Evolutionary conservation across 257 asterid species (phyloP).

Genomic region (Plantago major): DNA sequence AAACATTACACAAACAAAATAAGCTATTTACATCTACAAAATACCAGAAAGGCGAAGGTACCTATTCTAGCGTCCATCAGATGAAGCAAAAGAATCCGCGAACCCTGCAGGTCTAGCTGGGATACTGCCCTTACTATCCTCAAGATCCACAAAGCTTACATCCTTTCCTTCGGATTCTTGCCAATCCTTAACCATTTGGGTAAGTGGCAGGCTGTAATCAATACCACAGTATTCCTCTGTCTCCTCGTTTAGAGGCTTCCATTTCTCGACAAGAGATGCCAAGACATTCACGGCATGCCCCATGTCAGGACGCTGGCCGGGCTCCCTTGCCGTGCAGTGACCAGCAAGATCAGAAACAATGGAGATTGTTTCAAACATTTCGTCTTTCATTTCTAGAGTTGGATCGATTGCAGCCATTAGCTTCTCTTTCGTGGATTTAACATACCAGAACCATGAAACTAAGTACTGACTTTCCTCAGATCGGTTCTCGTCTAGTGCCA

Average conservation of each 20-base stretch:
- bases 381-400: constrained; percentile 44
- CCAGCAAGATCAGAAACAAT: constrained; percentile 85
- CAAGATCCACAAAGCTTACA: constrained; percentile 51
- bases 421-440: constrained; percentile 58
- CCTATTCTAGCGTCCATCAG: constrained; percentile 59
- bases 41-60: neutral
- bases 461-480: constrained; percentile 89
- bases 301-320: constrained; percentile 87
- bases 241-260: constrained; percentile 70
- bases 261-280: constrained; percentile 72
- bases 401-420: constrained; percentile 64
- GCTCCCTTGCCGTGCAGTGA: constrained; percentile 83
- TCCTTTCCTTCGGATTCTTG: constrained; percentile 78
- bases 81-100: constrained; percentile 85
- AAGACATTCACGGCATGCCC: constrained; percentile 73
- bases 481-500: constrained; percentile 66
- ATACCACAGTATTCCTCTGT: constrained; percentile 76
- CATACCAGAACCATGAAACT: constrained; percentile 77
- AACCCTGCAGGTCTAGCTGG: constrained; percentile 85
- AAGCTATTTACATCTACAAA: constrained; percentile 20
- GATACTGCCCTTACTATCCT: constrained; percentile 84
- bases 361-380: constrained; percentile 47
- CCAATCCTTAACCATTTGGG: constrained; percentile 93
- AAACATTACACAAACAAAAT: constrained; percentile 16
- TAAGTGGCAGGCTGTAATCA: constrained; percentile 88